Evolutionary conservation across 2,329 filamentous ascomycete species (phyloP).

Genomic region (Penicillium sp.): DNA sequence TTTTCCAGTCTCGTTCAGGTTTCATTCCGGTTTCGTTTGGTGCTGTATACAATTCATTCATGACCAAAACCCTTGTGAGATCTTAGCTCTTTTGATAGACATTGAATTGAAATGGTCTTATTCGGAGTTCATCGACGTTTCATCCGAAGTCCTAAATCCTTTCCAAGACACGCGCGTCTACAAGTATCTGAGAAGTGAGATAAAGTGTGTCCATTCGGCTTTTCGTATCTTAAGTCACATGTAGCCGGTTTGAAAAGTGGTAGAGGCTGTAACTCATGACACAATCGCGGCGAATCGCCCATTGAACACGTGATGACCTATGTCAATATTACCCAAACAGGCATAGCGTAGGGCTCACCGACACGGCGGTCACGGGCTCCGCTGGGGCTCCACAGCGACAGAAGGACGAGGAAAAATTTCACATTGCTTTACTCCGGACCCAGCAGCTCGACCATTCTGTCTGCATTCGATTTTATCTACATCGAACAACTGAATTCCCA

Average conservation of each 20-base stretch:
- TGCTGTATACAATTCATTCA: not conserved
- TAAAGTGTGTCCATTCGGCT: not conserved
- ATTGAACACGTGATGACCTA: conserved; percentile 15
- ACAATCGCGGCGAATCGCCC: not conserved
- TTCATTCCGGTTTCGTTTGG: not conserved
- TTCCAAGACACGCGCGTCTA: not conserved
- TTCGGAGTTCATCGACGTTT: not conserved
- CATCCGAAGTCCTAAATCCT: not conserved
- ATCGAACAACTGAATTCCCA: conserved; percentile 13
- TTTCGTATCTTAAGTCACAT: no score
- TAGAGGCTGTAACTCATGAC: not conserved
- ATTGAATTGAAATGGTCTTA: not conserved
- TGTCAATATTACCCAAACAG: conserved; percentile 11
- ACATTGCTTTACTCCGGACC: conserved; percentile 5
- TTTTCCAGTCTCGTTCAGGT: not conserved
- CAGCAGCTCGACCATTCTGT: conserved; percentile 14
- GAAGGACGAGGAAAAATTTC: conserved; percentile 22
- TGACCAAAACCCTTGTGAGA: not conserved
- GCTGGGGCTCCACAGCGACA: conserved; percentile 22
- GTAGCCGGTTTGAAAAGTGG: no score
- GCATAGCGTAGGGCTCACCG: conserved; percentile 17
- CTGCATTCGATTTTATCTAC: conserved; percentile 15
- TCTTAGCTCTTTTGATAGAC: not conserved
- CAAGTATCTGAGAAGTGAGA: not conserved
- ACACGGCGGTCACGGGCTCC: conserved; percentile 26